Conservation (phyloP, 768 basidiomycete species). For the Podaxis rugospora region DNA sequence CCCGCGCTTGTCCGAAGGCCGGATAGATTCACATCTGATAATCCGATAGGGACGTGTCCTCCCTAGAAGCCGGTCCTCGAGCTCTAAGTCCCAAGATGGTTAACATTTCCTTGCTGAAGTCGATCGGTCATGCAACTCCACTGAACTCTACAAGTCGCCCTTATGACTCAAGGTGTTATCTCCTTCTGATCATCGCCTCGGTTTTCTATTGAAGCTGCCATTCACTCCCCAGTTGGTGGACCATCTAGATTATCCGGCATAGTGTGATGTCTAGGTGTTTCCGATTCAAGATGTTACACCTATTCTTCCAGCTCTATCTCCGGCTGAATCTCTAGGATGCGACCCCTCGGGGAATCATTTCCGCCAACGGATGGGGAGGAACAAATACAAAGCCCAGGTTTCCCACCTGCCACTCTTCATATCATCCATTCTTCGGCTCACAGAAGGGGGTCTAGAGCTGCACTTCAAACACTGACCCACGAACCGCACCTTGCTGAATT, state of each 20-base stretch:
- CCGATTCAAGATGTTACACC: not conserved
- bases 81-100: constrained; percentile 3
- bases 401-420: not conserved
- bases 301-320: not conserved
- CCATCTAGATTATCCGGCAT: constrained; percentile 3
- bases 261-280: not conserved
- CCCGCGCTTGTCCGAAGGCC: not conserved
- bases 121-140: constrained; percentile 8
- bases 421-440: not conserved
- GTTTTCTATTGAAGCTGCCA: not conserved
- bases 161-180: not conserved
- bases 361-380: not conserved
- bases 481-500: not conserved
- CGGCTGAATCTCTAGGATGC: constrained; percentile 2
- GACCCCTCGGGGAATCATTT: not conserved
- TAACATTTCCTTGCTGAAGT: not conserved
- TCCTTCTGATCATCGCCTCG: constrained; percentile 5
- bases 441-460: not conserved
- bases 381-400: not conserved
- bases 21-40: constrained; percentile 1
- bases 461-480: not conserved
- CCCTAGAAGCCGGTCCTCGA: constrained; percentile 3
- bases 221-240: not conserved
- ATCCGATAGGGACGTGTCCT: constrained; percentile 1
- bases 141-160: not conserved